Conservation (phyloP, 2,329 filamentous ascomycete species). For the Zasmidium angulare region DNA sequence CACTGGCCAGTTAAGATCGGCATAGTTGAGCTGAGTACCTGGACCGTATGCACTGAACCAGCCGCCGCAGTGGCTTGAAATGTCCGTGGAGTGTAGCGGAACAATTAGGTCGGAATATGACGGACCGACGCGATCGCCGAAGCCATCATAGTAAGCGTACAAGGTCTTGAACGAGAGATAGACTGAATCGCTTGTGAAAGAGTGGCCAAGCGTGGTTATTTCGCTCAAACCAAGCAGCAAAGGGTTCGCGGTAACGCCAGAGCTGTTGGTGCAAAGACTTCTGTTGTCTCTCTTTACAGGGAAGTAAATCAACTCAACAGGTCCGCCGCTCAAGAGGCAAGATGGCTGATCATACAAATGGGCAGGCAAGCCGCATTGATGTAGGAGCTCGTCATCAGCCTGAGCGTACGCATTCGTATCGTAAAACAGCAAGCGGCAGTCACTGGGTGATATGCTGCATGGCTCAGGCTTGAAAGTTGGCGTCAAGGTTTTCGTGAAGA, state of each 20-base stretch:
- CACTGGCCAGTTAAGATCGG: slow-evolving; percentile 29
- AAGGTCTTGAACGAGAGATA: slow-evolving; percentile 26
- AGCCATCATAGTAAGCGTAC: slow-evolving; percentile 20
- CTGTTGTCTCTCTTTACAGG: slow-evolving; percentile 15
- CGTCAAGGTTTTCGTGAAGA: slow-evolving; percentile 6
- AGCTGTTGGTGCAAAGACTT: slow-evolving; percentile 3
- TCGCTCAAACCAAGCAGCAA: not conserved
- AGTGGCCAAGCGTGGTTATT: slow-evolving; percentile 22
- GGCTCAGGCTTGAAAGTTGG: slow-evolving; percentile 14
- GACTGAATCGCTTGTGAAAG: slow-evolving; percentile 21
- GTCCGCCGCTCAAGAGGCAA: slow-evolving; percentile 13
- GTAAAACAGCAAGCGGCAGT: slow-evolving; percentile 21
- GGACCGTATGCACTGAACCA: no score
- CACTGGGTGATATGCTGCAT: slow-evolving; percentile 11
- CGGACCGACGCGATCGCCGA: slow-evolving; percentile 19
- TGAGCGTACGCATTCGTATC: slow-evolving; percentile 7
- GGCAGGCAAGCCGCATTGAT: slow-evolving; percentile 18
- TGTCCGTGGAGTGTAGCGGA: slow-evolving; percentile 10
- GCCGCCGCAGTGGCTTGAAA: slow-evolving; percentile 26
- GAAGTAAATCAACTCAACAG: slow-evolving; percentile 27
- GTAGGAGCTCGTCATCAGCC: slow-evolving; percentile 7
- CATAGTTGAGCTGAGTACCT: no score
- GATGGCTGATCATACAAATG: not conserved
- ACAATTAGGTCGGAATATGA: slow-evolving; percentile 23
- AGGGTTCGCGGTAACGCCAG: not conserved